These are phyloP conservation scores for Prunus mira DNA, from an alignment of 306 rosid species.

Conservation along the genomic window DNA sequence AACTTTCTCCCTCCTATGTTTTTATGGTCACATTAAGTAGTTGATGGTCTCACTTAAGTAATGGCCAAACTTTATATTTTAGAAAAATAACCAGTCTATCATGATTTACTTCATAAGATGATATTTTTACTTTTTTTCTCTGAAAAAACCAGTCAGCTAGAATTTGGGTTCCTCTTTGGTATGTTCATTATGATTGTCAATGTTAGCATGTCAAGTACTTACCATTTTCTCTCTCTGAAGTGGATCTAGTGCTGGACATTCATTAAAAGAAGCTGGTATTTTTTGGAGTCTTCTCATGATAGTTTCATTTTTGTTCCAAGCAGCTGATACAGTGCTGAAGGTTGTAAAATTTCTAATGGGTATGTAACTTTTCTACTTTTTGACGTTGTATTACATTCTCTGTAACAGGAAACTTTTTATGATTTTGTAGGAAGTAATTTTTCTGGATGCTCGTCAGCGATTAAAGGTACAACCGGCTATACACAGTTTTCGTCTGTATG, in stretches of 20 bases:
- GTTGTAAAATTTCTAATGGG: slow-evolving; percentile 36
- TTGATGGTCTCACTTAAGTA: neutral
- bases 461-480: slow-evolving; percentile 50
- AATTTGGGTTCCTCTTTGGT: neutral
- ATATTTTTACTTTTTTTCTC: neutral
- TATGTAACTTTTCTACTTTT: slow-evolving; percentile 20
- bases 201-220: neutral
- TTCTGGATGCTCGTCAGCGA: slow-evolving; percentile 50
- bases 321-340: slow-evolving; percentile 83
- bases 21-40: neutral
- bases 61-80: neutral
- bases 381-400: slow-evolving; percentile 16
- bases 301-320: slow-evolving; percentile 82
- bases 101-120: neutral
- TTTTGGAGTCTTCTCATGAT: slow-evolving; percentile 93
- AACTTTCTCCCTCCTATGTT: neutral
- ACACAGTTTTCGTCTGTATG: slow-evolving; percentile 12
- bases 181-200: neutral
- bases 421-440: slow-evolving; percentile 65
- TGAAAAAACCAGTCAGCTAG: neutral
- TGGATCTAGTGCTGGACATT: slow-evolving; percentile 77
- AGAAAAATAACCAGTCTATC: slow-evolving; percentile 1
- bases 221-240: slow-evolving; percentile 39
- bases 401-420: slow-evolving; percentile 33
- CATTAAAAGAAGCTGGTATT: slow-evolving; percentile 72